Base-by-base conservation (phyloP, 495 filamentous ascomycete genomes). In the Penicillium ucsense region DNA sequence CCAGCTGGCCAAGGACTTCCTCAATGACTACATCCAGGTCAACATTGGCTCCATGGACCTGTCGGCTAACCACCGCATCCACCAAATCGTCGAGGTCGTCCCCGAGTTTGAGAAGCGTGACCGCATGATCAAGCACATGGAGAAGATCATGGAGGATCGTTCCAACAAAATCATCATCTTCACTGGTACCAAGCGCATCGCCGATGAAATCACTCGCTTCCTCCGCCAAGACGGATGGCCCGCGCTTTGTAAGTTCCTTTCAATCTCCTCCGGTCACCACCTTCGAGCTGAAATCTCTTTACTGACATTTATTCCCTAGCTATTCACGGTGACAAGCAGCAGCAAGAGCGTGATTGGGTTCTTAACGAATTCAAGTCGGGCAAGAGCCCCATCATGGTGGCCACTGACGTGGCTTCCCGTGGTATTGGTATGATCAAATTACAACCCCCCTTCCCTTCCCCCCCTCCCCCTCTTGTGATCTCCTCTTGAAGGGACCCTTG, bases 331-430 rank as follows among this genome's bases (percentile, higher is more conserved):
- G 92, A 98, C 78, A 98, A 98, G 75, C 90, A 95, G 61, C 92
- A 98, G 65, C 94, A 96, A 64, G 92, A 98, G 72, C 89, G 92
- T 73, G 92, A 98, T 73, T 98, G 92, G 92, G 92, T 98, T 57
- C 75, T 98, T 65, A 94, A 96, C 64, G 92, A 98, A 67, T 98
- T 98, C 79, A 98, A 97, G 82, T 89, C 88, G 55, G 90, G 92
- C 72, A 78, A 82, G 52, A 91, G 88, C 49, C 85, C 86, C 41
- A 79, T 95, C 50, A 79, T 98, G 66, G 88, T 98, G 47, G 92
- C 92, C 27, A 98, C 92, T 30, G 92, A 98, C 68, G 92, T 98
- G 45, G 92, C 92, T 43, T 94, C 92, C 32, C 80, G 92, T 73
- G 91, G 91, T 67, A 98, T 98, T 77, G 92, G 92, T 98, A 96